phyloP scores from a whole-genome alignment of 345 rosid genomes.

The Adansonia digitata region DNA sequence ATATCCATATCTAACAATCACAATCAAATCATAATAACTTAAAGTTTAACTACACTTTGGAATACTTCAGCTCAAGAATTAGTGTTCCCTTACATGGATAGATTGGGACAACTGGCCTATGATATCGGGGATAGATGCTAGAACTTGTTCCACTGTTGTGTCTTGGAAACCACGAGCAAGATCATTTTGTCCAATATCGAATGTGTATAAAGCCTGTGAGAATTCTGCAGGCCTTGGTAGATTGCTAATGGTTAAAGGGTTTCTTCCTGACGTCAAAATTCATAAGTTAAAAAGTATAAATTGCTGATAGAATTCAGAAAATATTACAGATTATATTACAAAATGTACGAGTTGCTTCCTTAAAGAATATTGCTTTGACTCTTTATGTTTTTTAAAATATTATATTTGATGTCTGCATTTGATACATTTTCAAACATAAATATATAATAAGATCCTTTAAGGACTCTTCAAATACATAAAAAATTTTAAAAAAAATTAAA shows the following conservation, averaged over 20 bases:
- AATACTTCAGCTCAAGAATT: not conserved
- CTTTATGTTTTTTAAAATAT: too few species aligned
- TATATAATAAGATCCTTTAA: too few species aligned
- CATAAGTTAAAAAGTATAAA: not conserved
- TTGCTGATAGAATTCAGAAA: not conserved
- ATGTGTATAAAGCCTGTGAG: constrained; percentile 55
- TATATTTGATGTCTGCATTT: too few species aligned
- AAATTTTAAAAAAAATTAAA: too few species aligned
- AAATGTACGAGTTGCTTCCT: too few species aligned
- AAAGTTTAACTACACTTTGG: too few species aligned
- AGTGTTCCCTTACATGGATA: constrained; percentile 34
- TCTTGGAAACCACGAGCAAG: constrained; percentile 45
- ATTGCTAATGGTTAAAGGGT: constrained; percentile 24
- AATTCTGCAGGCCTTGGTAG: constrained; percentile 67
- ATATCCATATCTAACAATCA: too few species aligned
- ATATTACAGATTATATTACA: not conserved
- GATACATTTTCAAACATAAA: too few species aligned
- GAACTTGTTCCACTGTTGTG: constrained; percentile 38
- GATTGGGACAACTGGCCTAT: constrained; percentile 41
- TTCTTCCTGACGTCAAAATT: constrained; percentile 16
- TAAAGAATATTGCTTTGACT: too few species aligned
- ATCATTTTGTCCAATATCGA: constrained; percentile 80
- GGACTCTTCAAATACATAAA: not conserved
- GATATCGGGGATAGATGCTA: constrained; percentile 49
- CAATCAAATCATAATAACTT: too few species aligned